Base-by-base conservation (phyloP, 2,329 filamentous ascomycete species). In the Dryadomyces sulphureus region DNA sequence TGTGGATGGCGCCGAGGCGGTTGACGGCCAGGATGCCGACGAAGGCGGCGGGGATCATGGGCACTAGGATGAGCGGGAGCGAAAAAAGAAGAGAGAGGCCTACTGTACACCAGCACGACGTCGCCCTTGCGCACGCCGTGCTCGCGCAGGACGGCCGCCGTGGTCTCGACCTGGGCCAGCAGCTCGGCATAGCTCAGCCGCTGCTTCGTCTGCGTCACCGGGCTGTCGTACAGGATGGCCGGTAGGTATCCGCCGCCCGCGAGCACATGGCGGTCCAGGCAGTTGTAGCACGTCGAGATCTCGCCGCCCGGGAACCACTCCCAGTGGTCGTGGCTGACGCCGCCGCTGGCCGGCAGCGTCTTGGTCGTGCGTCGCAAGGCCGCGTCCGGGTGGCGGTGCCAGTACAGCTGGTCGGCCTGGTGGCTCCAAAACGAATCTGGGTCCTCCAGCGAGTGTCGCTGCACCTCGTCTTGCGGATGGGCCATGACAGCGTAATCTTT, bases 271-370 rank as follows among this genome's bases (percentile, higher is more conserved):
- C 89, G 73, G 62, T 94, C 88, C 14, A 95, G 68, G 59, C 87
- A 93, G 60, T 95, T 96, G 68, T 87, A 94, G 54, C 84, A 87
- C 0, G 87, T 94, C 35, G 84, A 92, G 54, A 96, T 84, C 65
- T 92, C 79, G 51, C 89, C 90, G 51, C 79, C 85, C 0, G 84
- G 77, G 54, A 94, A 95, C 90, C 90, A 96, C 51, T 78, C 75
- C 88, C 89, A 95, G 57, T 83, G 79, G 38, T 77, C 72, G 58
- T 94, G 80, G 16, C 68, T 66, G n/a, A 69, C 17, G 7, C 30
- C 30, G 16, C 43, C 38, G 30, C 41, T 22, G 19, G 11, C 2
- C 25, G 32, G 38, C 19, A 92, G 67, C 7, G 67, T 75, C 62
- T 84, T 89, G 41, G 70, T 76, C 19, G 69, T 72, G 35, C 65